phyloP scores from a whole-genome alignment of 305 asterid species.

The Withania somnifera region DNA sequence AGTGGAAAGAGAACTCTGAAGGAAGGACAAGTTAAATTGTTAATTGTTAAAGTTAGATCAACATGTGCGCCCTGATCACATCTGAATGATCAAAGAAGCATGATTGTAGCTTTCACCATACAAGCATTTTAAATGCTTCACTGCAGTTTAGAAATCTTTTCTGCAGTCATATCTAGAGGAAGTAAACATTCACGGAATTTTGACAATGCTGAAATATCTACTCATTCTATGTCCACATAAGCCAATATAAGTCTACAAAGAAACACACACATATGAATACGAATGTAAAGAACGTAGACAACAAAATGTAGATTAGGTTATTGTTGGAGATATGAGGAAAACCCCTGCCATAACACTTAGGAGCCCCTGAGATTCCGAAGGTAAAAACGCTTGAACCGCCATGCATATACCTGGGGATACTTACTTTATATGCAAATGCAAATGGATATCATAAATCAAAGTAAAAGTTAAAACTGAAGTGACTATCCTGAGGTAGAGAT shows the following conservation, averaged over 20 bases:
- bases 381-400: slow-evolving; percentile 59
- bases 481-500: background rate
- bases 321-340: background rate
- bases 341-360: slow-evolving; percentile 54
- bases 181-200: background rate
- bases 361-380: slow-evolving; percentile 40
- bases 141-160: background rate
- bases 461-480: background rate
- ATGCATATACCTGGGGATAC: slow-evolving; percentile 60
- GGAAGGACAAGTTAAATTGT: background rate
- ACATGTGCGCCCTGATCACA: background rate
- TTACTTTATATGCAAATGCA: background rate
- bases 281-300: background rate
- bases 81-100: background rate
- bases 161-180: background rate
- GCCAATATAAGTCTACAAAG: background rate
- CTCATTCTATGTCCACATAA: background rate
- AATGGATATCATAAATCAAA: background rate
- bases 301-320: background rate
- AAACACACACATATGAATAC: background rate
- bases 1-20: background rate
- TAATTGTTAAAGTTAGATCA: background rate
- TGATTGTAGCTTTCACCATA: background rate
- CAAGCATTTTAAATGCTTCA: background rate
- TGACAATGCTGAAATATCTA: background rate